These are phyloP conservation scores for Phylloporus scabripes DNA, from an alignment of 768 basidiomycete species.

Conservation along the genomic window DNA sequence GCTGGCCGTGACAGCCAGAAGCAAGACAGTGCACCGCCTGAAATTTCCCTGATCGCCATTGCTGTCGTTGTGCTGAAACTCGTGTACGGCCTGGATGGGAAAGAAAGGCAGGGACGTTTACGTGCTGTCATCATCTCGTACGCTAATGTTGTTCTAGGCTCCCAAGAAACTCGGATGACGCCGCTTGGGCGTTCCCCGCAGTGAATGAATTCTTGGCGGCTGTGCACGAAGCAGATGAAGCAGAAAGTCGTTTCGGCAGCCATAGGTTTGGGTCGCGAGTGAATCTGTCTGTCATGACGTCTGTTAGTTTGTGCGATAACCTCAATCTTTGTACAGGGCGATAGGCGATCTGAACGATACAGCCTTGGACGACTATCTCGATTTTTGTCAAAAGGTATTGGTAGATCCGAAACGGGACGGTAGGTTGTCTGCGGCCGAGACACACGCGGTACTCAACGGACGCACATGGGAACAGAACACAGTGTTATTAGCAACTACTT, in stretches of 20 bases:
- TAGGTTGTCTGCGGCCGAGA: slow-evolving; percentile 14
- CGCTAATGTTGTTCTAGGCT: slow-evolving; percentile 31
- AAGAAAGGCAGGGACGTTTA: slow-evolving; percentile 40
- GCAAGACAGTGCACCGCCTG: slow-evolving; percentile 63
- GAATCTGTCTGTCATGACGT: slow-evolving; percentile 39
- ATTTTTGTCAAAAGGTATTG: slow-evolving; percentile 57
- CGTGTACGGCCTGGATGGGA: slow-evolving; percentile 79
- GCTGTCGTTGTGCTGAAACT: slow-evolving; percentile 75
- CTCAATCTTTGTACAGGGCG: slow-evolving; percentile 35
- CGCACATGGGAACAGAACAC: slow-evolving; percentile 19
- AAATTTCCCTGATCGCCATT: slow-evolving; percentile 54
- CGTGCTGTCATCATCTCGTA: slow-evolving; percentile 1
- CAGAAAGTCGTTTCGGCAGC: slow-evolving; percentile 27
- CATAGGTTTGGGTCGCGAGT: slow-evolving; percentile 40
- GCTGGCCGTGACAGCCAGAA: slow-evolving; percentile 39
- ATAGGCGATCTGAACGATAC: slow-evolving; percentile 46
- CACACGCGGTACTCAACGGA: slow-evolving; percentile 12
- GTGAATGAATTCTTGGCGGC: slow-evolving; percentile 43
- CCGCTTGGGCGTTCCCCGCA: slow-evolving; percentile 54
- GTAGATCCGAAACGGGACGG: slow-evolving; percentile 28
- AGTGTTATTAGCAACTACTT: slow-evolving; percentile 39
- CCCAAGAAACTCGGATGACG: slow-evolving; percentile 46
- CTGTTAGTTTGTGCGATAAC: slow-evolving; percentile 1
- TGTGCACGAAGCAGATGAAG: slow-evolving; percentile 36
- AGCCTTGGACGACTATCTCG: slow-evolving; percentile 58